Conservation (phyloP, 2,329 filamentous ascomycete genomes). For the Nemania bipapillata region DNA sequence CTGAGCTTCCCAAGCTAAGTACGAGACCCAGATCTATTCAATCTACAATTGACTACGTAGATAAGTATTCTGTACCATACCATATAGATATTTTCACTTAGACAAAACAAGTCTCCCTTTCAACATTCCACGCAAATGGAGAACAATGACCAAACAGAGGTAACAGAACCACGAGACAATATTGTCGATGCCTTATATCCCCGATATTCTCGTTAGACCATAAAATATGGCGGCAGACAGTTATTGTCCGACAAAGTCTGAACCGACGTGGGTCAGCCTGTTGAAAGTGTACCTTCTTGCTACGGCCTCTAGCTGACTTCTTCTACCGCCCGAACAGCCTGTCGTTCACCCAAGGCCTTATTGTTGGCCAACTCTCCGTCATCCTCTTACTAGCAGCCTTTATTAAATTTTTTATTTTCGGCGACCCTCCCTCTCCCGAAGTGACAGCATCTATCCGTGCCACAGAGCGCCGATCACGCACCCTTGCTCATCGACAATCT, state of each 20-base stretch:
- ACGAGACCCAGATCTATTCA: neutral
- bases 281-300: conserved; percentile 7
- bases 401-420: conserved; percentile 99
- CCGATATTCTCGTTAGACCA: neutral
- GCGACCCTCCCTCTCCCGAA: conserved; percentile 86
- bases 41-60: neutral
- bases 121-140: conserved; percentile 18
- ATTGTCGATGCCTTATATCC: conserved; percentile 32
- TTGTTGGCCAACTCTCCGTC: conserved; percentile 92
- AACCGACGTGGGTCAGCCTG: conserved; percentile 48
- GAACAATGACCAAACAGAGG: conserved; percentile 20
- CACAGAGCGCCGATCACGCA: conserved; percentile 77
- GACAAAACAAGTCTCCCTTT: conserved; percentile 7
- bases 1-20: conserved; percentile 23
- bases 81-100: neutral
- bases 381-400: conserved; percentile 91
- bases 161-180: conserved; percentile 7
- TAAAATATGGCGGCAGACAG: conserved; percentile 46
- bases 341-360: conserved; percentile 92
- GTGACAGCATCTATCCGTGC: conserved; percentile 79
- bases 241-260: conserved; percentile 51
- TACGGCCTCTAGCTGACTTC: conserved; percentile 36
- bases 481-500: conserved; percentile 79
- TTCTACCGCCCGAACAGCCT: conserved; percentile 64
- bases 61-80: neutral